phyloP scores from a whole-genome alignment of 2,329 filamentous ascomycete genomes.

The Penicillium polonicum region DNA sequence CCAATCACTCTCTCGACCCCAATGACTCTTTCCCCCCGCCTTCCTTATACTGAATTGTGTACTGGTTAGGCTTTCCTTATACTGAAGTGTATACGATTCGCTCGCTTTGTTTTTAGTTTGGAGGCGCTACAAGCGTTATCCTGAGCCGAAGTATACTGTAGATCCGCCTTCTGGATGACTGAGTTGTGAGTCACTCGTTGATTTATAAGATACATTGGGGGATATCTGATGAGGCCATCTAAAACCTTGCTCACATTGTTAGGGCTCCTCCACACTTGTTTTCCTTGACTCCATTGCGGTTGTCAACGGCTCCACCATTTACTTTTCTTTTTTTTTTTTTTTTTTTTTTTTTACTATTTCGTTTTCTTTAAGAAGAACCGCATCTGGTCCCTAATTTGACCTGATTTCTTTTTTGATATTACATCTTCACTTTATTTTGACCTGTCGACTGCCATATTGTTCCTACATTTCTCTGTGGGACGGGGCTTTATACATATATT shows the following conservation, averaged over 20 bases:
- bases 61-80: not conserved
- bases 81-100: not conserved
- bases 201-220: slow-evolving; percentile 13
- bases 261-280: slow-evolving; percentile 6
- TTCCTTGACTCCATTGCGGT: slow-evolving; percentile 18
- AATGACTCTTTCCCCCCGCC: slow-evolving; percentile 1
- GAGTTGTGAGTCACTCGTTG: slow-evolving; percentile 3
- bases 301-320: slow-evolving; percentile 28
- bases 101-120: not conserved
- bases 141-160: not conserved
- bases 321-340: slow-evolving; percentile 11
- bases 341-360: too few relatives aligned
- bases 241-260: slow-evolving; percentile 3
- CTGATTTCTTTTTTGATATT: not conserved
- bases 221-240: not conserved
- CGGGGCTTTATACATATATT: not conserved
- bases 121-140: not conserved
- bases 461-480: not conserved
- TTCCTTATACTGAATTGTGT: slow-evolving; percentile 3
- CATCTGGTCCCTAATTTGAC: not conserved
- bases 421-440: not conserved
- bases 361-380: not conserved
- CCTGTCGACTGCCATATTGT: not conserved
- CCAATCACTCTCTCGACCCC: slow-evolving; percentile 9
- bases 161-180: not conserved